Evolutionary conservation across 495 filamentous ascomycete species (phyloP).

Genomic region (Talaromyces wortmannii): DNA sequence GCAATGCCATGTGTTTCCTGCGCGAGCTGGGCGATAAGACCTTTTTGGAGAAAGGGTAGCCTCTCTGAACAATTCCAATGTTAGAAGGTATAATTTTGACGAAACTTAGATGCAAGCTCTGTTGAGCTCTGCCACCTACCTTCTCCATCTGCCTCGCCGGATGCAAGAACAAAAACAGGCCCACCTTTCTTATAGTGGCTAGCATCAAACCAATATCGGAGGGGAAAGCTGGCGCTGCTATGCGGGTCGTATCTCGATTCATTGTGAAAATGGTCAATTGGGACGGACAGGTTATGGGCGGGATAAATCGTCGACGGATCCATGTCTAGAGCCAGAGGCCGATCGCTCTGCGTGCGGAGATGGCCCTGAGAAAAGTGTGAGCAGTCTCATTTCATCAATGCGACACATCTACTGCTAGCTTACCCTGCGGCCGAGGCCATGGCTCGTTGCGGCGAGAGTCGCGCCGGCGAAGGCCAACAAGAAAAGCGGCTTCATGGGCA

Average conservation of each 20-base stretch:
- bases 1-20: constrained; percentile 60
- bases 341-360: not conserved
- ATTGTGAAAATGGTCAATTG: constrained; percentile 72
- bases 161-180: constrained; percentile 62
- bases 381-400: too few species aligned
- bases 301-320: constrained; percentile 34
- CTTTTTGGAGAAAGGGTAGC: constrained; percentile 61
- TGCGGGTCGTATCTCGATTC: constrained; percentile 65
- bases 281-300: constrained; percentile 55
- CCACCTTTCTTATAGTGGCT: constrained; percentile 60
- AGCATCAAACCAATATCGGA: constrained; percentile 71
- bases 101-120: not conserved
- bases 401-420: not conserved
- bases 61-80: constrained; percentile 21
- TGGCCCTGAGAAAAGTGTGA: not conserved
- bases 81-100: not conserved
- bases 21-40: constrained; percentile 56
- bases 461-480: not conserved
- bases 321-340: not conserved
- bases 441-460: not conserved
- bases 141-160: constrained; percentile 54
- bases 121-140: not conserved
- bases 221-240: constrained; percentile 45
- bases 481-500: not conserved
- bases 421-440: not conserved